Base-by-base conservation (phyloP, 148 eudicot genomes). In the Talinum fruticosum region DNA sequence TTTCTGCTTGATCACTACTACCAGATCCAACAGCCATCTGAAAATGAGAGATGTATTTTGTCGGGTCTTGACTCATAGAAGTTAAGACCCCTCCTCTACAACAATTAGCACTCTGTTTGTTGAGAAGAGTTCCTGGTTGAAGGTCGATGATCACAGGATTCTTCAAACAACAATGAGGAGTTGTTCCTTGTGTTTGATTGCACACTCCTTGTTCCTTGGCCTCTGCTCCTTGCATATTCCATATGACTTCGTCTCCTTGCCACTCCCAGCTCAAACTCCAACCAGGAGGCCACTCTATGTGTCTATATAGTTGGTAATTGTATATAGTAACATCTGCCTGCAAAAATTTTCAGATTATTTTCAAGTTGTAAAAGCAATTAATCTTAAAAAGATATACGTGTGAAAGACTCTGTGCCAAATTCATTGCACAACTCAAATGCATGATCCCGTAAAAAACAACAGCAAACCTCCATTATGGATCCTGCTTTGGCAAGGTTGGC, bases 211-310 rank as follows among this genome's bases (percentile, higher is more conserved):
- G 98, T 33, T 93, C 97, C 2, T 87, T 88, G 1, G 97, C 87
- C 64, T 93, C 96, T 0, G 94, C 96, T 16, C 98, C 98, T 10
- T 44, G 66, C 81, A 93, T 88, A 8, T 79, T 49, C 90, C 89
- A 91, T 47, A 93, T 90, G 2, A 91, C 96, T 80, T 89, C 93
- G 4, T 84, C 28, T 19, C 76, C 79, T 16, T 54, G 80, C 97
- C 97, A 93, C 59, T 71, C 79, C 96, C 96, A 93, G 64, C 92
- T 86, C 33, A 93, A 82, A 79, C 74, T 85, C 97, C 97, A 93
- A 12, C 97, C 97, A 0, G 97, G 96, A 66, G 88, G 88, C 35
- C 54, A 77, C 32, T 91, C 93, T 23, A 93, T 71, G 76, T 93
- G 97, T 10, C 97, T 84, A 82, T 82, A 91, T 10, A 87, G 83